phyloP scores from a whole-genome alignment of 176 grass and related monocot genomes.

The Secale cereale region DNA sequence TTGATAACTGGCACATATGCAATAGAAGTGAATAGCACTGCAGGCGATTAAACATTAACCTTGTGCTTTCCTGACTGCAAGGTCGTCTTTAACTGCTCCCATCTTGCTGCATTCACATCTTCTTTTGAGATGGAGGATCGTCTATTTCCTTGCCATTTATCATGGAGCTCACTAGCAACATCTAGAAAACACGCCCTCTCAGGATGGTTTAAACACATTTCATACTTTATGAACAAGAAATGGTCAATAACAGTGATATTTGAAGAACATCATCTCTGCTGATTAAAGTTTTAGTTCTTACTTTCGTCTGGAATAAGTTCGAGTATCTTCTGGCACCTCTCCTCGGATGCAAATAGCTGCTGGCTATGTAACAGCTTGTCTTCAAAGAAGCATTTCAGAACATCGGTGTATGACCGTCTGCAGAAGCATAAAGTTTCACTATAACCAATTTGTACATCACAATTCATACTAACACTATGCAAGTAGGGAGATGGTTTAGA shows the following conservation, averaged over 20 bases:
- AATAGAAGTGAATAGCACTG: not conserved
- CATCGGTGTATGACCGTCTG: constrained; percentile 86
- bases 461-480: not conserved
- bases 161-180: constrained; percentile 73
- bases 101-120: constrained; percentile 64
- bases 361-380: constrained; percentile 63
- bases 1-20: not conserved
- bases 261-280: not conserved
- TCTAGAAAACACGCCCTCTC: constrained; percentile 43
- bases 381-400: constrained; percentile 79
- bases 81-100: constrained; percentile 78
- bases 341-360: constrained; percentile 71
- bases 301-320: constrained; percentile 85
- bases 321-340: constrained; percentile 82
- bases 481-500: constrained; percentile 1
- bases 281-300: constrained; percentile 25
- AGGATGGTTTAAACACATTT: constrained; percentile 21
- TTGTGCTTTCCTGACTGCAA: constrained; percentile 89
- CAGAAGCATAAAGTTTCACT: constrained; percentile 5
- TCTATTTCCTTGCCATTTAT: constrained; percentile 83
- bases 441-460: constrained; percentile 11
- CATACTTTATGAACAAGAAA: not conserved
- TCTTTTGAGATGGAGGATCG: constrained; percentile 79
- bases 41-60: constrained; percentile 40
- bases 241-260: not conserved